These are phyloP conservation scores for Juncus inflexus DNA, from an alignment of 176 grass and related monocot genomes.

Conservation along the genomic window DNA sequence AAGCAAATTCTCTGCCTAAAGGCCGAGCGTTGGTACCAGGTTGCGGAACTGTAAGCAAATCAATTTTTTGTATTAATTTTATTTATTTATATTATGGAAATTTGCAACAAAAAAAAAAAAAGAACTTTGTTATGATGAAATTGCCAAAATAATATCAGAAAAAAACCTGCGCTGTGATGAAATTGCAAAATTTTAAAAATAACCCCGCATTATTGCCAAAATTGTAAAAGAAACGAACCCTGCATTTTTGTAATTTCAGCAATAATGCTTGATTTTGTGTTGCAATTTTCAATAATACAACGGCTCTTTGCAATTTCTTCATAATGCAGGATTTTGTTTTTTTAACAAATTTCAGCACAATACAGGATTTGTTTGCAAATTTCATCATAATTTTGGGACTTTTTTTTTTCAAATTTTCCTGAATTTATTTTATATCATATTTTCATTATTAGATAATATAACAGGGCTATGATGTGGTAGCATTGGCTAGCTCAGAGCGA, in stretches of 20 bases:
- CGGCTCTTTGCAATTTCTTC: no score
- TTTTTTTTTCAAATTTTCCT: slow-evolving; percentile 3
- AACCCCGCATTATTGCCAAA: no score
- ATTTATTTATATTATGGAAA: background rate
- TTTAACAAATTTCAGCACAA: background rate
- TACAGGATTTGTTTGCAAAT: background rate
- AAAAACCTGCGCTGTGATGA: no score
- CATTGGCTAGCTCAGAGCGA: slow-evolving; percentile 50
- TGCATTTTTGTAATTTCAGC: no score
- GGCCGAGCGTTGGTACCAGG: slow-evolving; percentile 80
- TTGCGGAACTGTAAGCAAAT: slow-evolving; percentile 58
- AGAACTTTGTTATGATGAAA: background rate
- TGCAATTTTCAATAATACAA: no score
- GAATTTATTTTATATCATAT: background rate
- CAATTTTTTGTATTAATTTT: slow-evolving; percentile 12
- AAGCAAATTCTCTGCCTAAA: slow-evolving; percentile 57
- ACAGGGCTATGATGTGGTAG: slow-evolving; percentile 84
- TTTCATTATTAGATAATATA: slow-evolving; percentile 26
- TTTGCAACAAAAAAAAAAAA: background rate
- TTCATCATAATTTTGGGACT: background rate
- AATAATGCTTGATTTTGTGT: no score
- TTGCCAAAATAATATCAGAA: background rate
- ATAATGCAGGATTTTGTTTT: no score
- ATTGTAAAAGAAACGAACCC: no score
- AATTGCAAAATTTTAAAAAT: no score